Percentiles rank a stretch among this genome's conserved stretches.
Conservation (phyloP, 257 asterid genomes). For the Striga asiatica region DNA sequence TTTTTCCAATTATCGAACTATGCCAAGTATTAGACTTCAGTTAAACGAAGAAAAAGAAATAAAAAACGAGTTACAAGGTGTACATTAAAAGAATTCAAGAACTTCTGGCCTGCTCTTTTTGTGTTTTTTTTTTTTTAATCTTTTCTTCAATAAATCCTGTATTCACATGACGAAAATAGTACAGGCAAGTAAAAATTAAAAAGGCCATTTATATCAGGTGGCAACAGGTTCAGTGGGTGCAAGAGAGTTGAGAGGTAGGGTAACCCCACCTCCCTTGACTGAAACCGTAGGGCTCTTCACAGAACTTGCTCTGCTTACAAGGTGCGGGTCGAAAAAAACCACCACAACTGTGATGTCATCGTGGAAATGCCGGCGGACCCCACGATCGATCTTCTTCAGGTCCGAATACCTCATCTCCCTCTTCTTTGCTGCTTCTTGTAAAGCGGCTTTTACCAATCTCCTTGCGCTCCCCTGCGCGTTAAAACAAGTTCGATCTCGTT, state of each 20-base stretch:
- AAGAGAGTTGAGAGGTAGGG: slow-evolving; percentile 21
- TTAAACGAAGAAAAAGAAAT: slow-evolving; percentile 8
- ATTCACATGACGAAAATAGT: slow-evolving; percentile 26
- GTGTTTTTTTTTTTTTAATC: slow-evolving; percentile 9
- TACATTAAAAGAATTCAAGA: slow-evolving; percentile 30
- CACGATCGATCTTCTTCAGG: slow-evolving; percentile 57
- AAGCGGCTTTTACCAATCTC: slow-evolving; percentile 51
- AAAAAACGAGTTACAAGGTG: slow-evolving; percentile 22
- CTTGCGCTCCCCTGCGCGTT: slow-evolving; percentile 50
- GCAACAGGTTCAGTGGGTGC: slow-evolving; percentile 24
- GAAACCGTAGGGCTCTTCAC: slow-evolving; percentile 32
- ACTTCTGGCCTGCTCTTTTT: slow-evolving; percentile 19
- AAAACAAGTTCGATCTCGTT: neutral
- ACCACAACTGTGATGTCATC: slow-evolving; percentile 58
- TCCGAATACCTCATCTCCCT: slow-evolving; percentile 63
- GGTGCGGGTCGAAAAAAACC: slow-evolving; percentile 47
- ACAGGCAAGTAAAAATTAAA: slow-evolving; percentile 28
- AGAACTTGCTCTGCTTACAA: slow-evolving; percentile 45
- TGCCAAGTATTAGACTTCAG: slow-evolving; percentile 30
- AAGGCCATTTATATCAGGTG: slow-evolving; percentile 15
- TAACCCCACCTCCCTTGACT: slow-evolving; percentile 44
- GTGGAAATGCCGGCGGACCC: slow-evolving; percentile 62
- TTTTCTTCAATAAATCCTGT: slow-evolving; percentile 23
- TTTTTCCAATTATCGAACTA: slow-evolving; percentile 19
- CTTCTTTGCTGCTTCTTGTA: slow-evolving; percentile 65